phyloP scores from a whole-genome alignment of 2,329 filamentous ascomycete genomes.

The Claviceps capensis region DNA sequence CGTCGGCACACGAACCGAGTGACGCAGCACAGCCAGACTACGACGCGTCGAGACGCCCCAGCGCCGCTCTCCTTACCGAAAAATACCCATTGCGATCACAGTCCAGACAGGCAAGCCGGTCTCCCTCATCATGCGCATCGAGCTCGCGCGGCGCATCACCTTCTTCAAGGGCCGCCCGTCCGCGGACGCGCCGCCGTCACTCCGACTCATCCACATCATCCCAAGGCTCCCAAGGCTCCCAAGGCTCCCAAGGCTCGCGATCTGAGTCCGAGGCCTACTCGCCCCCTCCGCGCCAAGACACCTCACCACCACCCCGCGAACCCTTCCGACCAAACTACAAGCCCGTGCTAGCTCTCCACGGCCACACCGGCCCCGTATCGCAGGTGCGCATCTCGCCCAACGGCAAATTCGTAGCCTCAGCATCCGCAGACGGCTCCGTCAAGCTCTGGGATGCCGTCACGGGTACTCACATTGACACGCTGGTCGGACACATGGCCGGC shows the following conservation, averaged over 20 bases:
- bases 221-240: slow-evolving; percentile 10
- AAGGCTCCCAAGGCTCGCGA: too few relatives aligned
- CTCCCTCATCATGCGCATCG: slow-evolving; percentile 21
- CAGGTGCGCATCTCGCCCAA: slow-evolving; percentile 86
- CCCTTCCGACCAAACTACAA: slow-evolving; percentile 52
- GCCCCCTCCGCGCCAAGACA: slow-evolving; percentile 12
- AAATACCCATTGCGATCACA: slow-evolving; percentile 15
- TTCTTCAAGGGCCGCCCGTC: slow-evolving; percentile 10
- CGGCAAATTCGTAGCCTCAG: slow-evolving; percentile 77
- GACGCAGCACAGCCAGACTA: neutral
- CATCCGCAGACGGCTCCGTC: slow-evolving; percentile 77
- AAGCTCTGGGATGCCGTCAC: slow-evolving; percentile 80
- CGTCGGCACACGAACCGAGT: slow-evolving; percentile 2
- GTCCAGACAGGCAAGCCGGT: slow-evolving; percentile 18
- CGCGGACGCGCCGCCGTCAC: slow-evolving; percentile 16
- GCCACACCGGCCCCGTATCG: slow-evolving; percentile 67
- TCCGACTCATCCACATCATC: slow-evolving; percentile 17
- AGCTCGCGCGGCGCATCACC: slow-evolving; percentile 24
- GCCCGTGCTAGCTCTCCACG: slow-evolving; percentile 56
- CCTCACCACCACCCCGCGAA: slow-evolving; percentile 26
- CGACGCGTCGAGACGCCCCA: slow-evolving; percentile 8
- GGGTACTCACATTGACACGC: slow-evolving; percentile 69
- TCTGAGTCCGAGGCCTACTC: slow-evolving; percentile 6
- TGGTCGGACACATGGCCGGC: slow-evolving; percentile 87
- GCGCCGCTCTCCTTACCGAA: slow-evolving; percentile 11